Evolutionary conservation across 2,329 filamentous ascomycete species (phyloP).

Genomic region (Aspergillus luchuensis): DNA sequence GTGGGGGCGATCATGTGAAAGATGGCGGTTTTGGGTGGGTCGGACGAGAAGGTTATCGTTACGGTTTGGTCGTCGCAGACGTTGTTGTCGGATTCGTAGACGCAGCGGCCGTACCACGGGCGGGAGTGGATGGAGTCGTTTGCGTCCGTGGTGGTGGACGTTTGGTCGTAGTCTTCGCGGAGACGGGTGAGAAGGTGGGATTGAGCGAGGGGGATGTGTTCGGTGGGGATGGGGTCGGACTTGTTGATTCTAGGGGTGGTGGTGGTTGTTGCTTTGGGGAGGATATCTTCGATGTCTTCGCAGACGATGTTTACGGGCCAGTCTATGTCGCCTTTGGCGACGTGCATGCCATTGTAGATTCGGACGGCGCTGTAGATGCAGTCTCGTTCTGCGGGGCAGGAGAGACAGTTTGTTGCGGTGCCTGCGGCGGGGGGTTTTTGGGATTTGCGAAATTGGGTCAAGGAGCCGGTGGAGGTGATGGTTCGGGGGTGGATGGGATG

Average conservation of each 20-base stretch:
- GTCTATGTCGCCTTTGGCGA: conserved; percentile 65
- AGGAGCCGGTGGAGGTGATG: conserved; percentile 73
- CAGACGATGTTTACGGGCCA: conserved; percentile 92
- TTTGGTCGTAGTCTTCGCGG: conserved; percentile 55
- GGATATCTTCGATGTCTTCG: conserved; percentile 83
- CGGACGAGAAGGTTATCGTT: conserved; percentile 71
- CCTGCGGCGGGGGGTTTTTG: conserved; percentile 77
- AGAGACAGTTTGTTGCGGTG: conserved; percentile 80
- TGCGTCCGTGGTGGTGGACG: conserved; percentile 54
- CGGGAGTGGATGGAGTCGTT: conserved; percentile 49
- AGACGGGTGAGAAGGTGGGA: conserved; percentile 53
- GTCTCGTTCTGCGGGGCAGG: conserved; percentile 70
- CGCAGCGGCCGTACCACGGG: conserved; percentile 87
- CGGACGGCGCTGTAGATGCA: conserved; percentile 86
- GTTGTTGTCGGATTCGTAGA: conserved; percentile 89
- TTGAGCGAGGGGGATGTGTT: conserved; percentile 44
- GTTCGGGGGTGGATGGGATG: conserved; percentile 70
- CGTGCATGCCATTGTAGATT: conserved; percentile 72
- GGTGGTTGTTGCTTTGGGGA: conserved; percentile 35
- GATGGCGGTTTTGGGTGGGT: conserved; percentile 71
- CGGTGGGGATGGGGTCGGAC: background rate
- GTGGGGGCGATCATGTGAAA: conserved; percentile 96
- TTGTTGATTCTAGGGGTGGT: no score
- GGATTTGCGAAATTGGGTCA: conserved; percentile 74
- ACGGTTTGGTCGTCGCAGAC: conserved; percentile 93